Base-by-base conservation (phyloP, 1,284 basidiomycete species). In the Cryptococcus deneoformans region DNA sequence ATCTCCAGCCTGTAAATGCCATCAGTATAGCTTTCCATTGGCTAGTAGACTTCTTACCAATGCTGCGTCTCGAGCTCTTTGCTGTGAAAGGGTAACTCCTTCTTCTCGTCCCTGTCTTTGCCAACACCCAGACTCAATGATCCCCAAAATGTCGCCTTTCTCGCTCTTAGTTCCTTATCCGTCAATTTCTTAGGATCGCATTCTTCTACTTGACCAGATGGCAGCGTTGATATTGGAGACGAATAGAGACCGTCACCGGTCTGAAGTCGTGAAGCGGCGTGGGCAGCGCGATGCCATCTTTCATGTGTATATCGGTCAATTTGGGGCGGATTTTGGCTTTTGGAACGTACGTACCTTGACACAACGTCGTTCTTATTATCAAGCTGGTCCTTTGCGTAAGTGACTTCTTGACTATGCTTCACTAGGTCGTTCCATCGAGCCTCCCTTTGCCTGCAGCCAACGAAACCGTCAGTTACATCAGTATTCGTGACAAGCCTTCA, bases 1-100 rank as follows among this genome's bases (percentile, higher is more conserved):
- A 87, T 79, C 67, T 87, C 86, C 10, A 86, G 72, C 84, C 85
- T 68, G 42, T 5, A n/a, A 16, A 42, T 12, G 4, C 37, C 16
- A n/a, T 57, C 46, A 62, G 50, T 50, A 14, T 12, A n/a, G 48
- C 11, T 16, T 39, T 37, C 34, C 8, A n/a, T 24, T 20, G 20
- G 47, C 20, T 11, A n/a, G 20, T 10, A 40, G 35, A 5, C 12
- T 7, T 62, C 66, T 37, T 49, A 63, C 69, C 70, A 71, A 56
- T 73, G 71, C 53, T 72, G 69, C 60, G 67, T 64, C 46, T 73
- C 71, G 37, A 73, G 56, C 37, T 61, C 53, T 43, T 71, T 71
- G 38, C 66, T 67, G 6, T 60, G 52, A 54, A 62, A 71, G 1
- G 66, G 66, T 56, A 71, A 53, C 37, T 54, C 59, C 58, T 65